Evolutionary conservation across 129 eudicot genomes (phyloP), one percentile per base, ranked within the genome.

Genomic region (Escallonia rubra): DNA sequence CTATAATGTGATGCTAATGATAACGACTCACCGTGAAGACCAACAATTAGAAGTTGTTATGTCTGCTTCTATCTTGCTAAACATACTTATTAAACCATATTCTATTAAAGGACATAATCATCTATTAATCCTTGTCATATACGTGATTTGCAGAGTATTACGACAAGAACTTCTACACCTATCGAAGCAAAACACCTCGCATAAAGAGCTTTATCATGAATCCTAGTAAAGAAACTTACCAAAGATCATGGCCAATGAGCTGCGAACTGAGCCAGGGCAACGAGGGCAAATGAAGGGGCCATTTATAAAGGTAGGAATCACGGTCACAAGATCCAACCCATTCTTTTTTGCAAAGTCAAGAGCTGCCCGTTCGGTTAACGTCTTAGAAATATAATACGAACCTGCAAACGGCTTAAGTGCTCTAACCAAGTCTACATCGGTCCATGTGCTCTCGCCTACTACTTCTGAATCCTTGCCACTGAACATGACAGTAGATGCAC

Each of bases 211-310:
- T 2, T 51, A n/a, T 10, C 14, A 52, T 10, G 2, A 10, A 23
- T 0, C 34, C 0, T 23, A 23, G 1, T 23, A 23, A 23, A 60
- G 12, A 46, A 56, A 73, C 85, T 39, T 50, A 81, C 87, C 85
- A 15, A 77, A 75, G 9, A 83, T 70, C 82, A 83, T 44, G n/a
- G 85, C 78, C 89, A 83, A 45, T 56, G 66, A 34, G 11, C 41
- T 12, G 0, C 45, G 60, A 59, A 83, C 87, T 0, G 87, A 75
- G 4, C 44, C 49, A 13, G 95, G 85, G n/a, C 64, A 74, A 14
- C 6, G 10, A 2, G 85, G 79, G 42, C 81, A 14, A 41, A 83
- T 23, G 72, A 87, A 87, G 2, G 95, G 90, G 7, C 95, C 95
- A 51, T 69, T 65, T 12, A 79, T 59, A 61, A 69, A 70, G 4